Percentiles rank a stretch among this genome's conserved stretches.
These are phyloP conservation scores for Lolium multiflorum DNA, from an alignment of 176 grass and related monocot species.

Conservation along the genomic window DNA sequence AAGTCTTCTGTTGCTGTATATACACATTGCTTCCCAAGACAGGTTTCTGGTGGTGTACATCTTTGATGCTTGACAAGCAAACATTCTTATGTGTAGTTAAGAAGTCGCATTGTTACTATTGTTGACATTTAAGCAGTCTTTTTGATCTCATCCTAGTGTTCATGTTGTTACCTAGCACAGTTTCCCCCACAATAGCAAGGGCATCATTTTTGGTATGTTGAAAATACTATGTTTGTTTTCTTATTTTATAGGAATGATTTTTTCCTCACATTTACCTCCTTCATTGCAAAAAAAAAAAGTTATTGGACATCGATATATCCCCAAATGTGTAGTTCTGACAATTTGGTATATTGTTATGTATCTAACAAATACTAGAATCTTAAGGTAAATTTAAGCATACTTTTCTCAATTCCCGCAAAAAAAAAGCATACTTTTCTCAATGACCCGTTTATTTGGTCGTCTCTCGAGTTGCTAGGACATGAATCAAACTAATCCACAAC, in stretches of 20 bases:
- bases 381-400: too few relatives aligned
- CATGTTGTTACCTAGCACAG: not conserved
- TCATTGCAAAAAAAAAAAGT: not conserved
- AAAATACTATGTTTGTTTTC: not conserved
- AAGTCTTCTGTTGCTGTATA: conserved; percentile 66
- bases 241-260: not conserved
- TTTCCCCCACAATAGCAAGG: not conserved
- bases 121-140: conserved; percentile 48
- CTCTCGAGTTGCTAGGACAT: too few relatives aligned
- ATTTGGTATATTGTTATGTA: too few relatives aligned
- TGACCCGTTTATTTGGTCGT: too few relatives aligned
- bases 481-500: too few relatives aligned
- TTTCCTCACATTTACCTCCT: not conserved
- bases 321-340: not conserved
- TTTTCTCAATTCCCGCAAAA: too few relatives aligned
- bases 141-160: conserved; percentile 33
- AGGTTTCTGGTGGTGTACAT: conserved; percentile 74
- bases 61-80: conserved; percentile 51
- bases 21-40: conserved; percentile 59
- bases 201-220: not conserved
- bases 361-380: too few relatives aligned
- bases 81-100: conserved; percentile 78
- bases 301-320: not conserved
- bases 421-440: too few relatives aligned
- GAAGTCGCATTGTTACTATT: conserved; percentile 55